Conservation (phyloP, 495 filamentous ascomycete genomes). For the Aeminium ludgeri region DNA sequence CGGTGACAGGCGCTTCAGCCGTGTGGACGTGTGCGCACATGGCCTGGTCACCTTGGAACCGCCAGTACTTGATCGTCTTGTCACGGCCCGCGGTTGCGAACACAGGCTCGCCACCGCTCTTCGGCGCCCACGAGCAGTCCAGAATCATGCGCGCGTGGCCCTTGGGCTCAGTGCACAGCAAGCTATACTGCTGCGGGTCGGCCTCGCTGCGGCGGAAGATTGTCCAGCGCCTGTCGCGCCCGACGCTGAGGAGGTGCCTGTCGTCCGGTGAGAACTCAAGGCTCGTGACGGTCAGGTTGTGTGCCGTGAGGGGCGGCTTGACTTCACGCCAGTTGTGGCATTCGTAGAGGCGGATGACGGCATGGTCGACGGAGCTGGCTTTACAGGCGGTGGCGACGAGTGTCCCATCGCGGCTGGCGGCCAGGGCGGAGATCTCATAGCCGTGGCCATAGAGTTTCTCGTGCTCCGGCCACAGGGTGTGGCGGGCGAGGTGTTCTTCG, state of each 20-base stretch:
- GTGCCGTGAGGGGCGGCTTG: slow-evolving; percentile 59
- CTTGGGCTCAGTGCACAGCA: slow-evolving; percentile 51
- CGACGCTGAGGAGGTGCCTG: slow-evolving; percentile 62
- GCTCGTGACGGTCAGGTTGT: slow-evolving; percentile 68
- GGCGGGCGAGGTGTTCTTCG: slow-evolving; percentile 75
- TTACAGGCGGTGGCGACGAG: slow-evolving; percentile 86
- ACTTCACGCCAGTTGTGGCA: slow-evolving; percentile 75
- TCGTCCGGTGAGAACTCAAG: slow-evolving; percentile 67
- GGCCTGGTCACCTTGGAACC: slow-evolving; percentile 24
- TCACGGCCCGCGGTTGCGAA: slow-evolving; percentile 86
- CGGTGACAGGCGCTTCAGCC: slow-evolving; percentile 49
- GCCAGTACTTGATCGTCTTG: slow-evolving; percentile 71
- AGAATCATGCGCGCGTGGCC: slow-evolving; percentile 85
- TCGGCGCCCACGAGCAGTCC: slow-evolving; percentile 64
- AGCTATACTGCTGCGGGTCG: slow-evolving; percentile 31
- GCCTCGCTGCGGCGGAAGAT: slow-evolving; percentile 42
- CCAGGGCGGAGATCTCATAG: slow-evolving; percentile 88
- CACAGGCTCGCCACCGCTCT: slow-evolving; percentile 19
- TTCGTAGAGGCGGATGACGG: slow-evolving; percentile 81
- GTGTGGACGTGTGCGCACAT: slow-evolving; percentile 36
- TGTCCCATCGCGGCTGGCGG: slow-evolving; percentile 53
- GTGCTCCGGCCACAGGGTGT: slow-evolving; percentile 87
- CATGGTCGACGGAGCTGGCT: slow-evolving; percentile 82
- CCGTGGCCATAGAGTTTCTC: slow-evolving; percentile 98
- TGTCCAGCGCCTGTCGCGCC: slow-evolving; percentile 79